A percentile compares a stretch with the other conserved stretches of the same genome.
phyloP scores from a whole-genome alignment of 441 rosid genomes.

The Populus hybrid region DNA sequence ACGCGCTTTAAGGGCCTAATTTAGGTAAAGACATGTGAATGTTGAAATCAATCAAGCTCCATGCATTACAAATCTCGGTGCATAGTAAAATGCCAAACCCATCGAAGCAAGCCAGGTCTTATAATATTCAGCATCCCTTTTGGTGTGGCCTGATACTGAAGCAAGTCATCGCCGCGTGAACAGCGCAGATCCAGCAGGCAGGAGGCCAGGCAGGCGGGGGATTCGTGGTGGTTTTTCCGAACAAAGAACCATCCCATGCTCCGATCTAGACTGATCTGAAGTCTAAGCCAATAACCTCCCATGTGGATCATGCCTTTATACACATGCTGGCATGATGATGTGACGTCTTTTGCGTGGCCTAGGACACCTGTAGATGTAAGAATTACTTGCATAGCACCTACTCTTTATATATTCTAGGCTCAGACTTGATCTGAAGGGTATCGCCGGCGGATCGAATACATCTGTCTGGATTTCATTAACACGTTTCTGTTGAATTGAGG shows the following conservation, averaged over 20 bases:
- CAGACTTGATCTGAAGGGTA: background rate
- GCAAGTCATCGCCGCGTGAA: conserved; percentile 22
- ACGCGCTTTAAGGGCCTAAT: background rate
- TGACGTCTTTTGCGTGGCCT: conserved; percentile 15
- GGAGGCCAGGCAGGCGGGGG: conserved; percentile 4
- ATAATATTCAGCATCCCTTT: background rate
- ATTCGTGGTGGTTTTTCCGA: background rate
- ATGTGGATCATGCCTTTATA: conserved; percentile 32
- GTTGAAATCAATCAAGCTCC: background rate
- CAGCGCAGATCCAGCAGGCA: conserved; percentile 29
- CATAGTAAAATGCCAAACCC: background rate
- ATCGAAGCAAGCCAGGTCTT: background rate
- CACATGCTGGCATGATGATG: conserved; percentile 32
- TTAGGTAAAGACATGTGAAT: background rate
- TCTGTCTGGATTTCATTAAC: background rate
- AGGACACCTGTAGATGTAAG: conserved; percentile 9
- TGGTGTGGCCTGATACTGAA: background rate
- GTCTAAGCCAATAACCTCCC: background rate
- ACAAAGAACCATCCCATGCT: conserved; percentile 10
- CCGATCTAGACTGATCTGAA: background rate
- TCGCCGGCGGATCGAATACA: background rate
- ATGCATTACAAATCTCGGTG: background rate
- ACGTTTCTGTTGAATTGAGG: background rate
- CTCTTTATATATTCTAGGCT: background rate
- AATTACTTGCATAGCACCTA: background rate